These are phyloP conservation scores for Coprinopsis strossmayeri DNA, from an alignment of 768 basidiomycete species.

Conservation along the genomic window DNA sequence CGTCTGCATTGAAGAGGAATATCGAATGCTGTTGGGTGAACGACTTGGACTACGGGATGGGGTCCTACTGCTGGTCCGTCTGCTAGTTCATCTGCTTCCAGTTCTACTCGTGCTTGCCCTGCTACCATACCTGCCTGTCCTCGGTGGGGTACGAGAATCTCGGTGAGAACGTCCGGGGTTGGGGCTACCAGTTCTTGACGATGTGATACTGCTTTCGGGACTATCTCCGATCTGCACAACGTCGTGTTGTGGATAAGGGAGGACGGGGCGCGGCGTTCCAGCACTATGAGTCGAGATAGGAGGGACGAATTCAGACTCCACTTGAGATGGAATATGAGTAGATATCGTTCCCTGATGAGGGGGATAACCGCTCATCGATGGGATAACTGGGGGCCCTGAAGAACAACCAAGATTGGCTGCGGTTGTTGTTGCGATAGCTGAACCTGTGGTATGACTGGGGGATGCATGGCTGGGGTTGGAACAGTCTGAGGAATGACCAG, in stretches of 20 bases:
- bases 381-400: constrained; percentile 2
- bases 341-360: not conserved
- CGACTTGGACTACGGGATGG: not conserved
- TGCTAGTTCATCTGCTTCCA: not conserved
- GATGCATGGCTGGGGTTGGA: constrained; percentile 4
- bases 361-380: not conserved
- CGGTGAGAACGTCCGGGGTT: not conserved
- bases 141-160: not conserved
- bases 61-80: not conserved
- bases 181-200: not conserved
- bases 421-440: constrained; percentile 2
- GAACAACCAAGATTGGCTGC: constrained; percentile 12
- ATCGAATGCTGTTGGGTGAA: not conserved
- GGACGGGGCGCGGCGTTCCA: constrained; percentile 5
- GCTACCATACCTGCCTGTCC: not conserved
- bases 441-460: constrained; percentile 9
- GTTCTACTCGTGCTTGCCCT: not conserved
- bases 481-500: no score
- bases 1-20: not conserved
- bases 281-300: constrained; percentile 9
- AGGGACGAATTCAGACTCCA: constrained; percentile 19
- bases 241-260: not conserved
- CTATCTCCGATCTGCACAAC: not conserved
- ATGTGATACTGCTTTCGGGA: constrained; percentile 8
- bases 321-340: constrained; percentile 4